Evolutionary conservation across 768 basidiomycete species (phyloP), one percentile per base, ranked within the genome.

Genomic region (Suillus tomentosus): DNA sequence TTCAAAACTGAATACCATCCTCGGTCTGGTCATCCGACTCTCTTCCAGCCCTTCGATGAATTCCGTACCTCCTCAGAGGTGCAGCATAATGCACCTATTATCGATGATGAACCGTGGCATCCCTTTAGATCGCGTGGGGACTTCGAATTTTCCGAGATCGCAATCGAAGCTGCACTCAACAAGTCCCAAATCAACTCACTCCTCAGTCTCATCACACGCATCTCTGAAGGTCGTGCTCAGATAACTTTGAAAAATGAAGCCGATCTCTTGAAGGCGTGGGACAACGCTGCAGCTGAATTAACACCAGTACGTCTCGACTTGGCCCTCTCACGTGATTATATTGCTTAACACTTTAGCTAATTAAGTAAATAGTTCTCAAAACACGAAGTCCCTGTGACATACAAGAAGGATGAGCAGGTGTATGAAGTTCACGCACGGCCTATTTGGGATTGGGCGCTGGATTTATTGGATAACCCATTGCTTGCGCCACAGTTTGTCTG

Each of bases 1-100:
- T 68, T 76, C 66, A 69, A 68, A 62, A 71, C 67, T 1, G 67
- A 75, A 42, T 76, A 65, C 40, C 74, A 77, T 60, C 72, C 70
- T 15, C 47, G 60, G n/a, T 70, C 69, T 66, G 54, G 65, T 15
- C 50, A 39, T 7, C 54, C 51, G 2, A 40, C 64, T 0, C 55
- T 60, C 11, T 62, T 70, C 51, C 57, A 69, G 17, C 63, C 54
- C 5, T 73, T 70, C 40, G 56, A 67, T 5, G 61, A 73, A 19
- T 72, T 70, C 42, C 15, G 39, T 3, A 10, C 34, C 39, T 24
- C 11, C 56, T 15, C 36, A 17, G 43, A 22, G 5, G 17, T 7
- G 11, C 40, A n/a, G 37, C 24, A 24, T 24, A 47, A 45, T 6
- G 61, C 43, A 0, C 57, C 65, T 37, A 50, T 48, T 22, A 40